These are phyloP conservation scores for Rhododendron vialii DNA, from an alignment of 148 eudicot species.

Conservation along the genomic window DNA sequence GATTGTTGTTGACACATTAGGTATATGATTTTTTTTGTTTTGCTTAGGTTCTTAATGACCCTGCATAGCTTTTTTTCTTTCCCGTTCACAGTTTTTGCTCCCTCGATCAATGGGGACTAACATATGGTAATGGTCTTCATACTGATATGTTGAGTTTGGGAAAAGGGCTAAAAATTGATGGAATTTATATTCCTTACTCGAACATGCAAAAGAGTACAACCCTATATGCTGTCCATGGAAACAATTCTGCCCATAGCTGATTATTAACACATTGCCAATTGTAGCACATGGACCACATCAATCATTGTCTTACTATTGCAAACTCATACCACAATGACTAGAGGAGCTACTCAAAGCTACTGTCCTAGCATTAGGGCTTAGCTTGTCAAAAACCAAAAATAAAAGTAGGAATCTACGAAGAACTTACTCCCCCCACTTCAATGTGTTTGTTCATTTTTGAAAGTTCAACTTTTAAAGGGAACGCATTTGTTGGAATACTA, in stretches of 20 bases:
- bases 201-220: not conserved
- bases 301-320: not conserved
- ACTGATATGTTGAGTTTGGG: not conserved
- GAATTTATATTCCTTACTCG: not conserved
- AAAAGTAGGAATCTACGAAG: not conserved
- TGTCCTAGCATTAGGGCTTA: not conserved
- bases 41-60: not conserved
- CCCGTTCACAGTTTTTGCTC: not conserved
- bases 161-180: not conserved
- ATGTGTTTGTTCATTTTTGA: not conserved
- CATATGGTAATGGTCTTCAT: not conserved
- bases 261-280: not conserved
- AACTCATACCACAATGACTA: not conserved
- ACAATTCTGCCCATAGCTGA: not conserved
- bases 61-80: not conserved
- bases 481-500: no score
- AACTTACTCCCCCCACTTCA: not conserved
- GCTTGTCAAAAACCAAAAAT: not conserved
- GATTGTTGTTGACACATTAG: not conserved
- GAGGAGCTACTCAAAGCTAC: not conserved
- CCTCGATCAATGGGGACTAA: not conserved
- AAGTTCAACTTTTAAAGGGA: not conserved
- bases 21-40: not conserved
- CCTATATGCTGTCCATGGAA: not conserved
- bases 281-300: not conserved